A percentile compares a stretch with the other conserved stretches of the same genome.
Evolutionary conservation across 1,284 basidiomycete species (phyloP).

Genomic region (Ceratobasidium sp.): DNA sequence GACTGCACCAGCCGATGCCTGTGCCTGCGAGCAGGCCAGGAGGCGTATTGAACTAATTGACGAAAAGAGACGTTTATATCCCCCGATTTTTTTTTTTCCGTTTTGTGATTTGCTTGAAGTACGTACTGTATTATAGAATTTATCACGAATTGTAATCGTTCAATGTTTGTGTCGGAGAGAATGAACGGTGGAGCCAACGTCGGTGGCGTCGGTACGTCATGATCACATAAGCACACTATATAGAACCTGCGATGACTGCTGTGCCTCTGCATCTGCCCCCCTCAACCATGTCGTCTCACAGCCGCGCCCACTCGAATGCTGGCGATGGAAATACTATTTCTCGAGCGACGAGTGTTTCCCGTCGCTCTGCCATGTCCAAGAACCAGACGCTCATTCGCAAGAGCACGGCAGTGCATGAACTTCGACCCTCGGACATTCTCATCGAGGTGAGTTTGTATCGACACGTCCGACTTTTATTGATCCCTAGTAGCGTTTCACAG

Average conservation of each 20-base stretch:
- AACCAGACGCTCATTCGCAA: slow-evolving; percentile 88
- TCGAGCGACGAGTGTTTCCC: slow-evolving; percentile 71
- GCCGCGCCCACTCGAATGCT: slow-evolving; percentile 24
- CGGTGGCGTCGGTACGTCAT: not conserved
- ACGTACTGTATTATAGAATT: slow-evolving; percentile 36
- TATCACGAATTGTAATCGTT: slow-evolving; percentile 11
- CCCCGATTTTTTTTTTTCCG: not conserved
- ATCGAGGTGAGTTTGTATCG: slow-evolving; percentile 77
- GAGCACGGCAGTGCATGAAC: slow-evolving; percentile 86
- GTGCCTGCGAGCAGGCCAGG: not conserved
- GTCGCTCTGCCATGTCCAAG: slow-evolving; percentile 70
- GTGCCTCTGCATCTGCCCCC: not conserved
- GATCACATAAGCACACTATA: not conserved
- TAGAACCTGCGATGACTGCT: not conserved
- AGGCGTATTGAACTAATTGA: not conserved
- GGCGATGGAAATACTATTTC: slow-evolving; percentile 50
- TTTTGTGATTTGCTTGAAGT: slow-evolving; percentile 1
- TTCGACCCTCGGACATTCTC: slow-evolving; percentile 93
- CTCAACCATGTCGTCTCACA: slow-evolving; percentile 31
- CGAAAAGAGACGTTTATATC: not conserved
- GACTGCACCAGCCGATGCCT: slow-evolving; percentile 24
- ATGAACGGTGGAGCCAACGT: not conserved
- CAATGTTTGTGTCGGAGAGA: slow-evolving; percentile 12
- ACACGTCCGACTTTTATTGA: not conserved
- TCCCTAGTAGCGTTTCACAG: slow-evolving; percentile 61